Evolutionary conservation across 768 basidiomycete species (phyloP).

Genomic region (Dioszegia aurantiaca): DNA sequence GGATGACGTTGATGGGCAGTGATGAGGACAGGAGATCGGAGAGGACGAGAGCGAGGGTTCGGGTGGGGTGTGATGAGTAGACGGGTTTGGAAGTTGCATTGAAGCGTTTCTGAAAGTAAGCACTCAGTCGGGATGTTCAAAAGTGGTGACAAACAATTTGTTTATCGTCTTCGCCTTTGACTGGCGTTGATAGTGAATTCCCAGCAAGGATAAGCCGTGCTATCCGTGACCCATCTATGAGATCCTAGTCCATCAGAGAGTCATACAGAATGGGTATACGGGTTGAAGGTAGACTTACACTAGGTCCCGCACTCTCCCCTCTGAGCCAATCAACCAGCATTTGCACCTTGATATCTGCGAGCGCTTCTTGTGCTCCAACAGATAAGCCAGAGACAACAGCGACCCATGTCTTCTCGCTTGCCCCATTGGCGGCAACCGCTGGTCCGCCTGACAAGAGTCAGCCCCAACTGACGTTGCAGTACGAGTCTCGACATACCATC

Average conservation of each 20-base stretch:
- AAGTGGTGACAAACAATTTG: constrained; percentile 38
- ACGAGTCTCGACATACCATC: constrained; percentile 62
- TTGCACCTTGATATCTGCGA: constrained; percentile 65
- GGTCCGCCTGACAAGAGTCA: background rate
- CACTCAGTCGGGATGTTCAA: background rate
- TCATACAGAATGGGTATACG: background rate
- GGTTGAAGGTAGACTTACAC: constrained; percentile 47
- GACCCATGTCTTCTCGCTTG: constrained; percentile 60
- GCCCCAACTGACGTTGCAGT: background rate
- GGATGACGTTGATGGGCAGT: constrained; percentile 81
- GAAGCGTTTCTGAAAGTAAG: constrained; percentile 47
- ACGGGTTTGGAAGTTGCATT: constrained; percentile 48
- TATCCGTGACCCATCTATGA: constrained; percentile 65
- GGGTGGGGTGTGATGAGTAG: constrained; percentile 73
- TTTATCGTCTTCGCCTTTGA: constrained; percentile 52
- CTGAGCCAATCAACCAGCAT: constrained; percentile 86
- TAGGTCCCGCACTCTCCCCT: constrained; percentile 72
- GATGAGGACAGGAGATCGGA: constrained; percentile 67
- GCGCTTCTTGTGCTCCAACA: constrained; percentile 60
- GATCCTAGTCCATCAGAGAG: constrained; percentile 55
- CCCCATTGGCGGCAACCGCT: background rate
- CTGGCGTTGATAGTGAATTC: constrained; percentile 68
- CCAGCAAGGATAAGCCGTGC: constrained; percentile 85
- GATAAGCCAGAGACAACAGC: constrained; percentile 82
- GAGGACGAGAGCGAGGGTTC: constrained; percentile 66